Base-by-base conservation (phyloP, 805 yeast species). In the Dipodascopsis uninucleata region DNA sequence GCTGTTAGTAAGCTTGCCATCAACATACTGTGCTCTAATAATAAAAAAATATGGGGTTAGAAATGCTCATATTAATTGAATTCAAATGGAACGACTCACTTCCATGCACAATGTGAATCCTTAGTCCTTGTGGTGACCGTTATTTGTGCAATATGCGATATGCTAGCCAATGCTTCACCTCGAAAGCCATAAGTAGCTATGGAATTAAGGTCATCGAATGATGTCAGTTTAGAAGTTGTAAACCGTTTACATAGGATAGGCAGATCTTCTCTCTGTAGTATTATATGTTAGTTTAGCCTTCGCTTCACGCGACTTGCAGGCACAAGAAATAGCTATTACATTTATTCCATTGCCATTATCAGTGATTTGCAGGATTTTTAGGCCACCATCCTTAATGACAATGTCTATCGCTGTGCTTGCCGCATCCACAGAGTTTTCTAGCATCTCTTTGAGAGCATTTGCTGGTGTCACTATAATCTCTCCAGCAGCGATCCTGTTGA, bases 151-250 rank as follows among this genome's bases (percentile, higher is more conserved):
- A 93, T 82, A 59, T 90, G 96, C 0, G 96, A 87, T 5, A 93
- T 89, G 60, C 93, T 81, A 1, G 97, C 96, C 38, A 93, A 69
- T 0, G 98, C 98, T 64, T 93, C 98, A 12, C 98, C 98, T 43
- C 98, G 72, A 62, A 93, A 93, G 3, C 98, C 98, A 62, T 87
- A 87, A 0, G 97, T 89, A 18, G 75, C 68, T 20, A 93, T 76
- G 3, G 72, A 62, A 39, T 70, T 68, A 46, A 93, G 71, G 61
- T 93, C 98, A 39, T 85, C 90, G 61, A 84, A 90, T 6, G 66
- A 71, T 1, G 65, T 50, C 20, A 93, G 65, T 63, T 93, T 93
- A 0, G 97, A 88, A 0, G 98, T 93, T 18, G 97, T 85, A 66
- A 88, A 90, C 21, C 98, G 68, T 60, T 85, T 85, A 61, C 97